phyloP scores from a whole-genome alignment of 2,329 filamentous ascomycete genomes.

The Eutypella sp. region DNA sequence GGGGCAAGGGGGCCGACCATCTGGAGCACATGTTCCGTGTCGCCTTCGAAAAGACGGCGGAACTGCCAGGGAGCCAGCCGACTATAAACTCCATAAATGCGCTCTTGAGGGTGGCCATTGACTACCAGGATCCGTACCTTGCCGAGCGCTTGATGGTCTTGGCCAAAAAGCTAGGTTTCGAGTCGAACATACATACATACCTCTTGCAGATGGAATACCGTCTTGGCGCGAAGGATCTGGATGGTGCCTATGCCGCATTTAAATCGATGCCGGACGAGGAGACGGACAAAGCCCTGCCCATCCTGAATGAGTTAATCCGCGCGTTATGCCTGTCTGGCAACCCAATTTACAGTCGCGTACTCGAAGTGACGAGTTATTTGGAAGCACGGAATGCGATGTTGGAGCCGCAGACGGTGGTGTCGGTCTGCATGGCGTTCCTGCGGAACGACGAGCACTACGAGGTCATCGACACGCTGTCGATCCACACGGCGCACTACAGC shows the following conservation, averaged over 20 bases:
- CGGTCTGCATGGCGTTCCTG: conserved; percentile 69
- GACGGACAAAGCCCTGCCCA: conserved; percentile 52
- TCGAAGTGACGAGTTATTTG: conserved; percentile 67
- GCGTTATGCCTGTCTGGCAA: conserved; percentile 57
- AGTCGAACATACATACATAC: conserved; percentile 64
- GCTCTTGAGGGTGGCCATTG: conserved; percentile 67
- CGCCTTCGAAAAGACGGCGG: conserved; percentile 49
- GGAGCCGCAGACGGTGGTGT: conserved; percentile 68
- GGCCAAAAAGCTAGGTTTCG: conserved; percentile 58
- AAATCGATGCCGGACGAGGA: conserved; percentile 52
- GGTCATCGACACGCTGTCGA: conserved; percentile 75
- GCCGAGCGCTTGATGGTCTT: conserved; percentile 70
- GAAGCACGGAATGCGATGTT: conserved; percentile 66
- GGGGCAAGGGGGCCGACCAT: conserved; percentile 66
- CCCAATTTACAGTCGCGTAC: conserved; percentile 66
- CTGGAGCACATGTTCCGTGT: conserved; percentile 67
- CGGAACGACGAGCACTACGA: conserved; percentile 72
- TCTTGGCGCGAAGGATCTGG: conserved; percentile 66
- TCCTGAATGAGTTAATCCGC: conserved; percentile 68
- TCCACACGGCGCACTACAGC: conserved; percentile 67
- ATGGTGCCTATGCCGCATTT: conserved; percentile 63
- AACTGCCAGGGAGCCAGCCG: conserved; percentile 45
- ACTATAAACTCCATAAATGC: conserved; percentile 71
- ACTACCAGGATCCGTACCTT: conserved; percentile 63
- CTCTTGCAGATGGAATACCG: conserved; percentile 72